phyloP scores from a whole-genome alignment of 148 eudicot genomes.

The Vaccinium macrocarpon region DNA sequence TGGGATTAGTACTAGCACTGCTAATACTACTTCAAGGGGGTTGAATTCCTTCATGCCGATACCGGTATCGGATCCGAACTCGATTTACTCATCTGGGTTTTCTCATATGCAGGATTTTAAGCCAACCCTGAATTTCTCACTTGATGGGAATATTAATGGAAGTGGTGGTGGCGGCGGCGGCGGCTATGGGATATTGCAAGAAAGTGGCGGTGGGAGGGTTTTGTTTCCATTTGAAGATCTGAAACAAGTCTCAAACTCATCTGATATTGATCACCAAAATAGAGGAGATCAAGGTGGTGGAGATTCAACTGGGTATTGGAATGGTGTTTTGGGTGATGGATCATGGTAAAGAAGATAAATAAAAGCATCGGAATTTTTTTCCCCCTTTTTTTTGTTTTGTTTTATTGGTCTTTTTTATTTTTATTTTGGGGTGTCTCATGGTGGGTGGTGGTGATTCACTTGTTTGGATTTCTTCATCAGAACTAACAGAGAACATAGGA shows the following conservation, averaged over 20 bases:
- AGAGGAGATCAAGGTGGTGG: conserved; percentile 29
- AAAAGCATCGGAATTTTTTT: neutral
- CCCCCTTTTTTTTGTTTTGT: neutral
- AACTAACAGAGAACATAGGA: conserved; percentile 39
- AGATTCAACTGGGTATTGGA: conserved; percentile 74
- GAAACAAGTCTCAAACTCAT: conserved; percentile 42
- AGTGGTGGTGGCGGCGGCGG: conserved; percentile 27
- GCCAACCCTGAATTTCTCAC: conserved; percentile 53
- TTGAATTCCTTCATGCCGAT: conserved; percentile 55
- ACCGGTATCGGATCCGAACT: conserved; percentile 36
- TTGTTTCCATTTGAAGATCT: conserved; percentile 76
- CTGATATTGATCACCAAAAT: conserved; percentile 20
- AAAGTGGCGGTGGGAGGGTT: conserved; percentile 40
- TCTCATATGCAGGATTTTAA: conserved; percentile 26
- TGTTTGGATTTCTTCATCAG: conserved; percentile 36
- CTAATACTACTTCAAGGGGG: conserved; percentile 38
- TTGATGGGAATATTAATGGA: conserved; percentile 36
- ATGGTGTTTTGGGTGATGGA: conserved; percentile 67
- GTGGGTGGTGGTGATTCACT: conserved; percentile 20
- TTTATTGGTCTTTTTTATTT: neutral
- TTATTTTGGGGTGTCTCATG: neutral
- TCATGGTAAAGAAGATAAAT: conserved; percentile 50
- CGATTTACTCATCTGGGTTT: conserved; percentile 50
- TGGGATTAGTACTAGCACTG: conserved; percentile 43
- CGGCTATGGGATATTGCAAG: conserved; percentile 35